Conservation (phyloP, 495 filamentous ascomycete species). For the Apiosordaria backusii region DNA sequence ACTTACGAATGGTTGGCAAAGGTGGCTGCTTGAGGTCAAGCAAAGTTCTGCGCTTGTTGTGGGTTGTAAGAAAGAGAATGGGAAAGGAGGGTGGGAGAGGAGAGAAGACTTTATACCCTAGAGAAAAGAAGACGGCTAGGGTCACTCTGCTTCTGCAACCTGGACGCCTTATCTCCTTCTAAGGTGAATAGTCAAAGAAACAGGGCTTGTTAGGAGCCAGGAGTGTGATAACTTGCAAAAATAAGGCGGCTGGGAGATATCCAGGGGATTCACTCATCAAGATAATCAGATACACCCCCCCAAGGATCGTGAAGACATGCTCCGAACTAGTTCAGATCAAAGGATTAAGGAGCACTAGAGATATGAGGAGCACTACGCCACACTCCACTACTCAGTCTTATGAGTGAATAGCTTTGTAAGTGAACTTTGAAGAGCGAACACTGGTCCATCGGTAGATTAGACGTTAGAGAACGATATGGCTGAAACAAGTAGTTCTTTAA, state of each 20-base stretch:
- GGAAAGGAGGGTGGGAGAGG: background rate
- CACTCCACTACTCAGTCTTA: background rate
- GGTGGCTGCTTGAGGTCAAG: background rate
- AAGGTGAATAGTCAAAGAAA: background rate
- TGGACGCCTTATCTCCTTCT: background rate
- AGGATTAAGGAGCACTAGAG: background rate
- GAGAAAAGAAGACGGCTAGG: background rate
- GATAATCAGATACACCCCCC: background rate
- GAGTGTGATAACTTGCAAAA: no score
- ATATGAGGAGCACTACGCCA: background rate
- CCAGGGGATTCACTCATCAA: background rate
- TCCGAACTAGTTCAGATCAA: background rate
- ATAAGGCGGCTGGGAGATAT: background rate
- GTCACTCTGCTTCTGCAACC: background rate
- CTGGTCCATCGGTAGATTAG: background rate
- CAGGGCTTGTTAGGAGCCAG: no score
- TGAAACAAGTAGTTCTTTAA: background rate
- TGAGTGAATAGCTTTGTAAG: background rate
- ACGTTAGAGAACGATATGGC: background rate
- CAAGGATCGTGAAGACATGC: background rate
- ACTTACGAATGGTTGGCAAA: background rate
- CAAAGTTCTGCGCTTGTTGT: background rate
- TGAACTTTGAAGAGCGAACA: background rate
- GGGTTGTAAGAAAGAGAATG: background rate
- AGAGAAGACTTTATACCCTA: background rate